Evolutionary conservation across 75 land plant genomes (phyloP).

Genomic region (Azolla pinnata): DNA sequence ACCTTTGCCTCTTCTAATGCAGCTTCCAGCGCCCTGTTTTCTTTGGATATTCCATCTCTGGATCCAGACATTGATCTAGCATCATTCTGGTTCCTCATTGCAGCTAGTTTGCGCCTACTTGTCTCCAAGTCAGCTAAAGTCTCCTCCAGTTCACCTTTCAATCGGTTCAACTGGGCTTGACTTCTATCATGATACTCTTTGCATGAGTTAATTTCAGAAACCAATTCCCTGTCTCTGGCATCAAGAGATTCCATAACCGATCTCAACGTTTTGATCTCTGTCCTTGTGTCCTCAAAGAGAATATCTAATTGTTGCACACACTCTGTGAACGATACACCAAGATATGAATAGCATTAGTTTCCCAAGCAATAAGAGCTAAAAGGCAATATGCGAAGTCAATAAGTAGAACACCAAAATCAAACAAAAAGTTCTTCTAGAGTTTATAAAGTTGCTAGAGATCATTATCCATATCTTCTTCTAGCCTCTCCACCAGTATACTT

Average conservation of each 20-base stretch:
- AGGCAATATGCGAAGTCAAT: no score
- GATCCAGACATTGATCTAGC: constrained; percentile 20
- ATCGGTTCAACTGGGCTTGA: constrained; percentile 26
- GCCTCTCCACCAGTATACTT: no score
- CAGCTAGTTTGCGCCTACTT: constrained; percentile 67
- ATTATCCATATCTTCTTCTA: no score
- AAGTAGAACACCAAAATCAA: no score
- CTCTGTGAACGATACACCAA: no score
- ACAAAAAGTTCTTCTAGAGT: no score
- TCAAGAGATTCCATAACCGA: constrained; percentile 27
- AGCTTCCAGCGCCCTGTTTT: constrained; percentile 53
- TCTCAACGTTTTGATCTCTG: constrained; percentile 16
- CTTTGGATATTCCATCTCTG: constrained; percentile 30
- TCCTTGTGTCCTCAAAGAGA: constrained; percentile 19
- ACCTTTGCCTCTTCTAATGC: constrained; percentile 84
- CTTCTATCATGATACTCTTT: constrained; percentile 26
- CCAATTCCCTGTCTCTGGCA: constrained; percentile 27
- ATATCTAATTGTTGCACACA: constrained; percentile 17
- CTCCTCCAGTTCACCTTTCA: constrained; percentile 72
- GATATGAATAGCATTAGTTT: no score
- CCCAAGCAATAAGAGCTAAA: no score
- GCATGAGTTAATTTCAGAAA: constrained; percentile 10
- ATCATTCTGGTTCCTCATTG: constrained; percentile 60
- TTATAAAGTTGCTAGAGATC: no score
- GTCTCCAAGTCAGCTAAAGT: constrained; percentile 77